Evolutionary conservation across 805 yeast species (phyloP).

Genomic region (Metschnikowia rubicola): DNA sequence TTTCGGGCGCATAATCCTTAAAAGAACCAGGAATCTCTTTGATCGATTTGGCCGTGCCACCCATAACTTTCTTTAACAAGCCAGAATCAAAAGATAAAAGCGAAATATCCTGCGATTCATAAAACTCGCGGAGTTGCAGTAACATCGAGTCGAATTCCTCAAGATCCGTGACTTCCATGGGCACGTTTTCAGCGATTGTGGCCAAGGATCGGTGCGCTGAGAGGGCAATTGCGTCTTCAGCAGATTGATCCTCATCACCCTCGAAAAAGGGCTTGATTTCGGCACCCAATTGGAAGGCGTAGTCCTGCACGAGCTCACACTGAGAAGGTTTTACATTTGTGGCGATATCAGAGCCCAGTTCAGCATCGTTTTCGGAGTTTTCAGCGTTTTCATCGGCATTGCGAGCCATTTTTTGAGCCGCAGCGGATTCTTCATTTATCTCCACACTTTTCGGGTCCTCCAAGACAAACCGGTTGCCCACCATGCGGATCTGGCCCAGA

Average conservation of each 20-base stretch:
- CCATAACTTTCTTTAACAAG: background rate
- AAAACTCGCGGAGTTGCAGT: constrained; percentile 22
- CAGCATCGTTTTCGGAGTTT: background rate
- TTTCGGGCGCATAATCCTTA: background rate
- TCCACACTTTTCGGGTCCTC: too few species aligned
- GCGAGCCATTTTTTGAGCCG: too few species aligned
- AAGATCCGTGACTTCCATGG: constrained; percentile 21
- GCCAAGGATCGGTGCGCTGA: constrained; percentile 11
- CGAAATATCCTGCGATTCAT: constrained; percentile 5
- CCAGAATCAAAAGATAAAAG: constrained; percentile 5
- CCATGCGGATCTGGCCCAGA: too few species aligned
- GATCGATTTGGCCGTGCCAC: background rate
- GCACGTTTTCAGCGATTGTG: constrained; percentile 21
- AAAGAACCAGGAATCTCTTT: constrained; percentile 1
- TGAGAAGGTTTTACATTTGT: background rate
- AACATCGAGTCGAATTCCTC: constrained; percentile 39
- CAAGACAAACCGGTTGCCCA: too few species aligned
- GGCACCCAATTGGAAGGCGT: constrained; percentile 28
- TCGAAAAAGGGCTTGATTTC: constrained; percentile 8
- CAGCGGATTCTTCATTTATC: too few species aligned
- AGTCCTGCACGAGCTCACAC: constrained; percentile 22
- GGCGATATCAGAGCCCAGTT: background rate
- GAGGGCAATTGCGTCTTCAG: background rate
- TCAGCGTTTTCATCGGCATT: background rate
- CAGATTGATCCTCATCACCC: background rate